Evolutionary conservation across 495 filamentous ascomycete genomes (phyloP), one percentile per base, ranked within the genome.

Genomic region (Talaromyces liani): DNA sequence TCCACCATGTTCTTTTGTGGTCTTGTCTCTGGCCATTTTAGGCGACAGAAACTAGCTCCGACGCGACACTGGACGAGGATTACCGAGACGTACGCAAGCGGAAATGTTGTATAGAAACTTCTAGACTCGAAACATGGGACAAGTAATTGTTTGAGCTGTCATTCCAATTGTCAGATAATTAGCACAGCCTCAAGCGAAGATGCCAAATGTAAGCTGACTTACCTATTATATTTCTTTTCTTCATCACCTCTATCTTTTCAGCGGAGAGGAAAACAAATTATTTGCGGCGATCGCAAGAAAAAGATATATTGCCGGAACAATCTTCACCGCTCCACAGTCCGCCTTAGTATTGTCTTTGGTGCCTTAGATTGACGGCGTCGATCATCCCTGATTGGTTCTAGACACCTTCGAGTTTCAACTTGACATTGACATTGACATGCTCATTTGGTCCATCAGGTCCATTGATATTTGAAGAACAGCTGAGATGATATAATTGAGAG

Each of bases 281-380:
- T 62, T 61, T 34, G 25, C 22, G 20, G 36, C 39, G 0, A 47
- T 25, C 33, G 16, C 8, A 25, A 2, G 18, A 45, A 45, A 47
- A 25, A 16, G 4, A 16, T 20, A 33, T 59, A 62, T 36, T 62
- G 60, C 60, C 60, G 47, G 45, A 3, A 33, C 2, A 31, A 62
- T 33, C 29, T 33, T 62, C 45, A 62, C 60, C 60, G 60, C 60
- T 25, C 27, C n/a, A 16, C 5, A 14, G 10, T n/a, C 60, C 60
- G 41, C 29, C 58, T 47, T 20, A 5, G 6, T 20, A 16, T n/a
- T n/a, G 18, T 14, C 41, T 24, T 45, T 6, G 58, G 3, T 41
- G 55, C 39, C 20, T 29, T 31, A 36, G 33, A 53, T 60, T 31
- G 18, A 45, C 22, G 6, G 39, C 2, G n/a, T 49, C 45, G 8